A percentile compares a stretch with the other conserved stretches of the same genome.
These are phyloP conservation scores for Ceratobasidium sp. DNA, from an alignment of 1,284 basidiomycete species.

Conservation along the genomic window DNA sequence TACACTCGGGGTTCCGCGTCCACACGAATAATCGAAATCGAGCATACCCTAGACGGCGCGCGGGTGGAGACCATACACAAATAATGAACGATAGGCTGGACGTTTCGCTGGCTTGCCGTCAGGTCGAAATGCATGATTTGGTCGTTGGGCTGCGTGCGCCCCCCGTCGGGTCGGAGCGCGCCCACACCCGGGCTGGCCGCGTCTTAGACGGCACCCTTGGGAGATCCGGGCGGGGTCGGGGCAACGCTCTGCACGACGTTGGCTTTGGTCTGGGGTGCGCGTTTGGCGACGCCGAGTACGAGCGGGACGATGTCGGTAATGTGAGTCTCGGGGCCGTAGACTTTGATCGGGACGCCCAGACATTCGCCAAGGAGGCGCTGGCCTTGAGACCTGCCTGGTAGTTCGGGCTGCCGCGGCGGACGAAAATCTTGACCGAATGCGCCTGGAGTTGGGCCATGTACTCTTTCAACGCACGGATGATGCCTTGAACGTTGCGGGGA, in stretches of 20 bases:
- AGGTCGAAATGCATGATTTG: constrained; percentile 88
- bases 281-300: constrained; percentile 83
- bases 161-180: constrained; percentile 81
- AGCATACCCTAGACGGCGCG: constrained; percentile 99
- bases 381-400: constrained; percentile 99
- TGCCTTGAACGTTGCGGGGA: constrained; percentile 99
- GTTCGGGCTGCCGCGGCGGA: constrained; percentile 98
- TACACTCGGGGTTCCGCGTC: constrained; percentile 91
- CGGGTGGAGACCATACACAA: constrained; percentile 98
- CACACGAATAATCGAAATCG: constrained; percentile 99
- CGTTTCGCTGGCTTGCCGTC: constrained; percentile 61
- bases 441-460: constrained; percentile 87
- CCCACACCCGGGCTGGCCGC: constrained; percentile 66
- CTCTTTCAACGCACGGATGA: constrained; percentile 97
- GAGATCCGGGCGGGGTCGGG: constrained; percentile 60
- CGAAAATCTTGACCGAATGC: constrained; percentile 93
- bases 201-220: constrained; percentile 57
- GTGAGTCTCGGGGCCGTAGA: constrained; percentile 98
- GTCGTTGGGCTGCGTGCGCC: constrained; percentile 86
- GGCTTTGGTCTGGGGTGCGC: constrained; percentile 56
- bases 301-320: constrained; percentile 99
- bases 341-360: constrained; percentile 96
- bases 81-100: constrained; percentile 90
- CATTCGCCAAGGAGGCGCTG: constrained; percentile 97
- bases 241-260: constrained; percentile 57